Conservation (phyloP, 441 rosid species). For the Aquilaria agallochum region DNA sequence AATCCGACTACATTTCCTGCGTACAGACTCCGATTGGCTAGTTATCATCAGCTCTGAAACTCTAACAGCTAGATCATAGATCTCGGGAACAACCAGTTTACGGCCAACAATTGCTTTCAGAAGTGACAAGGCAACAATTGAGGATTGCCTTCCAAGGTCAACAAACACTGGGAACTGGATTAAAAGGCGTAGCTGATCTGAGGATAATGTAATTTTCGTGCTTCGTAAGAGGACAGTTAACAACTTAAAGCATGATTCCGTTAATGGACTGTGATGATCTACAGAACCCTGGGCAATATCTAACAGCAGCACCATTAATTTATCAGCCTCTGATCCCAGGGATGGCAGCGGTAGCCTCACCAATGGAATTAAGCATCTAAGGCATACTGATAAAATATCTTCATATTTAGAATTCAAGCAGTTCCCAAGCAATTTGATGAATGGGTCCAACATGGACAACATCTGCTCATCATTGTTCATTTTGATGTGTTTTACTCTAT, state of each 20-base stretch:
- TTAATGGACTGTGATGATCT: constrained; percentile 52
- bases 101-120: constrained; percentile 73
- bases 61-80: constrained; percentile 65
- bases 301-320: constrained; percentile 65
- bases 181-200: constrained; percentile 65
- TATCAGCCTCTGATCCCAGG: constrained; percentile 70
- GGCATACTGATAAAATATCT: constrained; percentile 68
- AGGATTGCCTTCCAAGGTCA: constrained; percentile 78
- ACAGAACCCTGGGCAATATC: constrained; percentile 65
- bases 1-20: constrained; percentile 79
- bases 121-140: constrained; percentile 68
- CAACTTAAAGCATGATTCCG: constrained; percentile 83
- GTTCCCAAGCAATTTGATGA: constrained; percentile 57
- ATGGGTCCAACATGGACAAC: constrained; percentile 84
- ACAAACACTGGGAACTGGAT: constrained; percentile 84
- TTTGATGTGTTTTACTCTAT: constrained; percentile 50
- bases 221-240: constrained; percentile 72
- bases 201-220: constrained; percentile 58
- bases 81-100: constrained; percentile 84
- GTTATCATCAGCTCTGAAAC: constrained; percentile 84
- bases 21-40: constrained; percentile 71
- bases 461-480: constrained; percentile 38
- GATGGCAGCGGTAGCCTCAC: constrained; percentile 81
- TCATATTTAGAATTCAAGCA: constrained; percentile 90
- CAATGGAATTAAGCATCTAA: constrained; percentile 74